A percentile compares a stretch with the other conserved stretches of the same genome.
phyloP scores from a whole-genome alignment of 257 asterid species.

The Solanum sparsipilum region DNA sequence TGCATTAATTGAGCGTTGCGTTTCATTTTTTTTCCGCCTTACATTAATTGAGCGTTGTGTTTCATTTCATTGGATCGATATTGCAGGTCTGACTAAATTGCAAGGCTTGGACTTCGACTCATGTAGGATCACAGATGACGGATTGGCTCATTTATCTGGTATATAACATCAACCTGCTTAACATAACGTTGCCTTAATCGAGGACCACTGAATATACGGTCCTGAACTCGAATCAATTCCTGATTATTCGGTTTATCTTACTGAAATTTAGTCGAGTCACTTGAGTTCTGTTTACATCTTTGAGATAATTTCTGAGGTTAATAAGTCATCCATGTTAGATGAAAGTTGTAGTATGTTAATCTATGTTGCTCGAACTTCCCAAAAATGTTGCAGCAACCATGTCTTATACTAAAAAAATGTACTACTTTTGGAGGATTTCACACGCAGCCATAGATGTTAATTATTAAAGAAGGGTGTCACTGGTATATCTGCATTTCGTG shows the following conservation, averaged over 20 bases:
- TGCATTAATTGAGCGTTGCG: background rate
- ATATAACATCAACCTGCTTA: background rate
- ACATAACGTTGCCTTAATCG: background rate
- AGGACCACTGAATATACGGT: background rate
- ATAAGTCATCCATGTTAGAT: background rate
- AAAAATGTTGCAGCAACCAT: background rate
- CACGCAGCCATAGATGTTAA: background rate
- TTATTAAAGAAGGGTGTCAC: background rate
- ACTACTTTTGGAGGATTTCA: background rate
- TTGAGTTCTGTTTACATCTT: background rate
- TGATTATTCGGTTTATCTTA: background rate
- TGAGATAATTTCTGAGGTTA: background rate
- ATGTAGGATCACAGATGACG: background rate
- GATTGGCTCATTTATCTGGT: background rate
- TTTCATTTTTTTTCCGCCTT: background rate
- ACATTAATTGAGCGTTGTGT: background rate
- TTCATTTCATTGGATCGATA: background rate
- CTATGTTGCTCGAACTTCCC: background rate
- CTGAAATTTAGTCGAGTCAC: background rate
- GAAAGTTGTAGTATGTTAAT: background rate
- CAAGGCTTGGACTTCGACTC: background rate
- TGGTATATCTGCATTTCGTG: background rate
- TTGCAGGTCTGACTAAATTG: background rate
- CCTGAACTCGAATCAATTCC: background rate
- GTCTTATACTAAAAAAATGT: background rate